phyloP scores from a whole-genome alignment of 768 basidiomycete genomes.

The Leccinum arenicola region DNA sequence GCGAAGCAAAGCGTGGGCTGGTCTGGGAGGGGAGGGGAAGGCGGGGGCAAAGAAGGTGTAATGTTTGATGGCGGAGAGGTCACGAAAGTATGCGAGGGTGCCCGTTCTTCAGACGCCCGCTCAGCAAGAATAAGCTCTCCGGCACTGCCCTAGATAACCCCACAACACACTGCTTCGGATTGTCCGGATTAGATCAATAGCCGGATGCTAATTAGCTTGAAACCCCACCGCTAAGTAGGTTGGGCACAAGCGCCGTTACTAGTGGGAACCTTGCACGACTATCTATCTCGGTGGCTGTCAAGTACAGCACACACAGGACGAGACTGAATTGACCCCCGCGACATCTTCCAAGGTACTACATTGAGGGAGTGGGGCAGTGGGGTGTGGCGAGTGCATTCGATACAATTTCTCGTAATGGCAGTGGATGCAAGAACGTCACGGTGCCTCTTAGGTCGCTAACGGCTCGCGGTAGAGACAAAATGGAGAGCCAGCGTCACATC shows the following conservation, averaged over 20 bases:
- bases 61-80: slow-evolving; percentile 86
- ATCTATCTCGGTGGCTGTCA: too few species aligned
- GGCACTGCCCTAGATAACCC: not conserved
- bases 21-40: slow-evolving; percentile 43
- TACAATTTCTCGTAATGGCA: not conserved
- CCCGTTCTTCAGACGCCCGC: slow-evolving; percentile 32
- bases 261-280: not conserved
- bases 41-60: slow-evolving; percentile 72
- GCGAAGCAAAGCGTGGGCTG: slow-evolving; percentile 54
- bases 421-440: too few species aligned
- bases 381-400: too few species aligned
- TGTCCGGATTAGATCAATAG: not conserved
- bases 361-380: too few species aligned
- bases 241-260: too few species aligned
- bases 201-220: not conserved
- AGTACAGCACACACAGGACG: not conserved
- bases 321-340: not conserved
- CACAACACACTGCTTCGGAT: not conserved
- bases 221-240: not conserved
- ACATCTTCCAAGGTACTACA: not conserved
- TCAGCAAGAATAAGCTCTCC: not conserved
- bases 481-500: not conserved
- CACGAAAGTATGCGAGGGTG: slow-evolving; percentile 93
- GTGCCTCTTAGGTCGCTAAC: too few species aligned
- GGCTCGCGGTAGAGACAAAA: not conserved